These are phyloP conservation scores for Thinopyrum elongatum DNA, from an alignment of 176 grass and related monocot species.

Conservation along the genomic window DNA sequence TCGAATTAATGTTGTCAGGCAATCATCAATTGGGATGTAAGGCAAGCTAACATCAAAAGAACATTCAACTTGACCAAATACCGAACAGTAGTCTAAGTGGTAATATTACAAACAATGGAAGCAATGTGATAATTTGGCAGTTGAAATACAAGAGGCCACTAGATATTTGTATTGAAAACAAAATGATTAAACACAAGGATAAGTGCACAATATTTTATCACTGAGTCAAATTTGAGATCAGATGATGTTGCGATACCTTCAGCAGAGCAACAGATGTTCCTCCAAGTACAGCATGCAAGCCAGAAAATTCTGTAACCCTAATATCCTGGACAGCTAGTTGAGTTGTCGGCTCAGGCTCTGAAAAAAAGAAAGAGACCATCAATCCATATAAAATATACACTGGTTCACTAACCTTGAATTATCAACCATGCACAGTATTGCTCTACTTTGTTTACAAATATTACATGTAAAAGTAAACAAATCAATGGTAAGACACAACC, in stretches of 20 bases:
- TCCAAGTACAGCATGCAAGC: constrained; percentile 33
- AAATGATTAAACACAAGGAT: background rate
- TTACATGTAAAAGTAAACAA: background rate
- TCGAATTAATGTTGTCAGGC: background rate
- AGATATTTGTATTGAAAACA: background rate
- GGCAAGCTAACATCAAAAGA: background rate
- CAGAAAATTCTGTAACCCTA: constrained; percentile 33
- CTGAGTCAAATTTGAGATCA: background rate
- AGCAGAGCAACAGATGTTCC: constrained; percentile 33
- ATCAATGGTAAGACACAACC: background rate
- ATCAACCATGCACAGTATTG: constrained; percentile 5
- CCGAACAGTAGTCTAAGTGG: background rate
- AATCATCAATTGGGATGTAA: constrained; percentile 2
- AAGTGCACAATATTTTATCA: background rate
- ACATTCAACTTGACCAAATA: constrained; percentile 14
- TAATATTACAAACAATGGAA: background rate
- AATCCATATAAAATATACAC: constrained; percentile 35
- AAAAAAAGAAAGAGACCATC: background rate
- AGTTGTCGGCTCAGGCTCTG: constrained; percentile 27
- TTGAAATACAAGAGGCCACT: background rate
- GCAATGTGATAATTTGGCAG: background rate
- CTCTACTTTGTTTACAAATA: constrained; percentile 2
- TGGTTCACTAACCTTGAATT: constrained; percentile 6
- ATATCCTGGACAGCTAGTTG: constrained; percentile 39
- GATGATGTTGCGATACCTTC: constrained; percentile 33